phyloP scores from a whole-genome alignment of 2,329 filamentous ascomycete genomes.

The Nemania sp. region DNA sequence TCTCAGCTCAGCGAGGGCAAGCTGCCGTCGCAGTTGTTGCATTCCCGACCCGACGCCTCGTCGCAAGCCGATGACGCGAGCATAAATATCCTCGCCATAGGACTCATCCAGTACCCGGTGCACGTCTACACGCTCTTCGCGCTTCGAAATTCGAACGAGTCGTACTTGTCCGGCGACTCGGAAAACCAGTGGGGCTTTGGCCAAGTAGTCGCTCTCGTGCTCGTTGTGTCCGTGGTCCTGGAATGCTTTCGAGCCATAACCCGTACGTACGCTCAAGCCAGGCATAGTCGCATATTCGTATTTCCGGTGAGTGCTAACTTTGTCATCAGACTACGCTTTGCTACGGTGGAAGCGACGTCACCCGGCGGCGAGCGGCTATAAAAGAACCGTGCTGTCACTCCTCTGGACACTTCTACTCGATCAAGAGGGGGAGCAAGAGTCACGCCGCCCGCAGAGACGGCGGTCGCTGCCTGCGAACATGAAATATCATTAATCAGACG shows the following conservation, averaged over 20 bases:
- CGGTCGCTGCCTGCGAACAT: not conserved
- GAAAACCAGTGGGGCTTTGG: constrained; percentile 4
- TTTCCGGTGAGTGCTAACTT: not conserved
- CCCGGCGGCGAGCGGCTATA: not conserved
- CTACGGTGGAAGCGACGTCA: not conserved
- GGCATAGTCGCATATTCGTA: not conserved
- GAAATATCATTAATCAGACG: not conserved
- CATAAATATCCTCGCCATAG: not conserved
- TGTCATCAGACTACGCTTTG: not conserved
- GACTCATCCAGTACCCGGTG: not conserved
- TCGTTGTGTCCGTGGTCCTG: not conserved
- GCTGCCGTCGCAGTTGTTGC: not conserved
- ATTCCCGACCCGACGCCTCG: not conserved
- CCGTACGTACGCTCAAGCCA: not conserved
- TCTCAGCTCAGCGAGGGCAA: not conserved
- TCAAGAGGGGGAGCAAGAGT: not conserved
- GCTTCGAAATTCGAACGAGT: not conserved
- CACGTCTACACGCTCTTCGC: constrained; percentile 2
- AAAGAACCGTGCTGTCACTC: not conserved
- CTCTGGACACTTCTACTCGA: not conserved
- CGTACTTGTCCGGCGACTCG: constrained; percentile 2
- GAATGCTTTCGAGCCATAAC: not conserved
- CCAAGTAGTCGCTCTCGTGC: not conserved
- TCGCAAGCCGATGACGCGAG: not conserved
- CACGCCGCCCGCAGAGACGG: not conserved